phyloP scores from a whole-genome alignment of 441 rosid species.

The Melianthus villosus region DNA sequence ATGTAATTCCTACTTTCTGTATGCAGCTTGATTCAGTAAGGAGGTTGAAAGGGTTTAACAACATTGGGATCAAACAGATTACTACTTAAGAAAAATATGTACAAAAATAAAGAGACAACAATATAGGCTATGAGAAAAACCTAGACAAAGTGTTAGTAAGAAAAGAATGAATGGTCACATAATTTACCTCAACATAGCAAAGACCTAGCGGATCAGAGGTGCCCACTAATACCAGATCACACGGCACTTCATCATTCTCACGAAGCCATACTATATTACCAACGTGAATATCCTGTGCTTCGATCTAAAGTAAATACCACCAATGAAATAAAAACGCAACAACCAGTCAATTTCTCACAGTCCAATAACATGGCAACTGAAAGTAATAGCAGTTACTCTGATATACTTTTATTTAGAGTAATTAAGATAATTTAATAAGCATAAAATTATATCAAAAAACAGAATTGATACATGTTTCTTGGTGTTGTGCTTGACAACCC shows the following conservation, averaged over 20 bases:
- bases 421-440: no score
- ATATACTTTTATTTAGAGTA: no score
- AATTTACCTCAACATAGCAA: conserved; percentile 76
- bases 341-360: conserved; percentile 6
- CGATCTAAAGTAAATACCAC: conserved; percentile 32
- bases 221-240: conserved; percentile 92
- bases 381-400: no score
- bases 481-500: conserved; percentile 66
- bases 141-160: neutral
- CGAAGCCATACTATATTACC: conserved; percentile 97
- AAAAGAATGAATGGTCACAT: conserved; percentile 1
- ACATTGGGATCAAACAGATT: no score
- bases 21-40: no score
- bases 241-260: conserved; percentile 98
- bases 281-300: conserved; percentile 79
- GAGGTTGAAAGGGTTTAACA: no score
- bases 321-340: conserved; percentile 7
- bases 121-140: no score
- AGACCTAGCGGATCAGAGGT: conserved; percentile 86
- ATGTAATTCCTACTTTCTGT: no score
- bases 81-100: no score
- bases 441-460: no score
- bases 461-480: conserved; percentile 71
- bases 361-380: conserved; percentile 1
- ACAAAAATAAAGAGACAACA: no score